phyloP scores from a whole-genome alignment of 2,329 filamentous ascomycete genomes.

The Phoma sp. region DNA sequence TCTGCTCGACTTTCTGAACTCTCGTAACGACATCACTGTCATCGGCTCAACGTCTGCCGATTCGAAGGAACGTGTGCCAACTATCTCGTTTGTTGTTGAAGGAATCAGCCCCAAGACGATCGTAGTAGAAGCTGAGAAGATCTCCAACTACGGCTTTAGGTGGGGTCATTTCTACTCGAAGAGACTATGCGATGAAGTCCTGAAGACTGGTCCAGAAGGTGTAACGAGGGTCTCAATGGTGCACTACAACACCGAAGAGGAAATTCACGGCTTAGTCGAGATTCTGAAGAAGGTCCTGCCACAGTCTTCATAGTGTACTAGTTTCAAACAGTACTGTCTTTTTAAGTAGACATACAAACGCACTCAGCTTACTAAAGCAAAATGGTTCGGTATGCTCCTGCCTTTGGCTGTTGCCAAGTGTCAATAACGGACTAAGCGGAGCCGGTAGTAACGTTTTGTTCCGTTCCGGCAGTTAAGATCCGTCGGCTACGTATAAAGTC shows the following conservation, averaged over 20 bases:
- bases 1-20: slow-evolving; percentile 65
- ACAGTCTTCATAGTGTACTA: not conserved
- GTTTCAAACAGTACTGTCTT: not conserved
- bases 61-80: slow-evolving; percentile 62
- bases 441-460: not conserved
- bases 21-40: slow-evolving; percentile 61
- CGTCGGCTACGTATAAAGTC: not conserved
- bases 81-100: slow-evolving; percentile 70
- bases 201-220: slow-evolving; percentile 66
- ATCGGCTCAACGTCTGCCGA: slow-evolving; percentile 62
- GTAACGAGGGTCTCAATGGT: slow-evolving; percentile 74
- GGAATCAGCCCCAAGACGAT: slow-evolving; percentile 63
- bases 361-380: not conserved
- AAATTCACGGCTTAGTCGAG: slow-evolving; percentile 60
- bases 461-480: slow-evolving; percentile 4
- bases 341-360: not conserved
- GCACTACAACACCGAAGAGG: slow-evolving; percentile 74
- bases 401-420: not conserved
- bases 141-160: slow-evolving; percentile 66
- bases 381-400: not conserved
- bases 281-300: slow-evolving; percentile 60
- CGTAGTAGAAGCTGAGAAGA: slow-evolving; percentile 67
- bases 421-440: not conserved
- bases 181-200: slow-evolving; percentile 64
- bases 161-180: slow-evolving; percentile 75